Evolutionary conservation across 306 rosid genomes (phyloP), one percentile per base, ranked within the genome.

Genomic region (Myrica gale): DNA sequence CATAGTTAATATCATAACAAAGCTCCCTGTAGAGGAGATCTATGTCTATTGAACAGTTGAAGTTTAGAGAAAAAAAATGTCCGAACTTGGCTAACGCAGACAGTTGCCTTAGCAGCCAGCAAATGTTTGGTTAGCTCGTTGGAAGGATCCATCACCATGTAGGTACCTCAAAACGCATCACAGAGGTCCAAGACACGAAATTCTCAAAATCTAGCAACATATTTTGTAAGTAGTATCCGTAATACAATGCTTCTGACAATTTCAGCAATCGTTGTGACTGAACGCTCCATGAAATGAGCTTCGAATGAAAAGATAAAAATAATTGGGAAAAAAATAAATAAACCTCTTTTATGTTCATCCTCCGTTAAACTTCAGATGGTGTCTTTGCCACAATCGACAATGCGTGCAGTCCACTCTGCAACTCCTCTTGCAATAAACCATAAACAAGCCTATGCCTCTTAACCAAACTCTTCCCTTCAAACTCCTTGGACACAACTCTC

Each of bases 401-500:
- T 11, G 96, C 97, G 37, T 93, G 97, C 5, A 93, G 68, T 56
- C 96, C 98, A 87, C 88, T 79, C 68, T 88, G 82, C 87, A 93
- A 84, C 78, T 91, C 98, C 62, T 88, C 93, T 78, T 91, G 93
- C 82, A 93, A 82, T 71, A 93, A 69, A 15, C 47, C 72, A 77
- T 93, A 91, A 26, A 93, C 81, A 44, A 91, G 89, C 80, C 98
- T 88, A 71, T 91, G 98, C 86, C 97, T 91, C 84, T 91, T 93
- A 52, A 93, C 91, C 63, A 85, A 84, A 78, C 98, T 93, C 86
- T 89, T 90, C 84, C 98, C 95, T 85, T 88, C 90, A 76, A 93
- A 93, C 79, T 78, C 89, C 42, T 79, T 12, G 23, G 97, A 88
- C 45, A 93, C 96, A 20, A 89, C 88, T 80, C 58, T 91, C 85